Percentiles rank a stretch among this genome's conserved stretches.
These are phyloP conservation scores for Sphagnum magellanicum DNA, from an alignment of 228 moss, liverwort and hornwort genomes.

Conservation along the genomic window DNA sequence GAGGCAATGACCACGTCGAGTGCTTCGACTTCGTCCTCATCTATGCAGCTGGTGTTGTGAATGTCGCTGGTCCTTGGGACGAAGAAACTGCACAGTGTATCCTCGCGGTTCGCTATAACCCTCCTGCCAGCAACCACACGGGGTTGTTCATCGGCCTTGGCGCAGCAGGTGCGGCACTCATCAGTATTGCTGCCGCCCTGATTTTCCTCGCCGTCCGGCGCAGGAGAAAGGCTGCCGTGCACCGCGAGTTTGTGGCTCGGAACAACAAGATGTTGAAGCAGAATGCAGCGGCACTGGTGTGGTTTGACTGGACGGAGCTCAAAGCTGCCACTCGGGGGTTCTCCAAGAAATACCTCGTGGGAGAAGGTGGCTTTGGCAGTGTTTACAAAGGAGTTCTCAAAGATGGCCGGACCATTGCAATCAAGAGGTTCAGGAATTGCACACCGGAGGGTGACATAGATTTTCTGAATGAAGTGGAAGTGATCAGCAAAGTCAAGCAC, in stretches of 20 bases:
- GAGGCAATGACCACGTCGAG: slow-evolving; percentile 1
- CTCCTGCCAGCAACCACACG: background rate
- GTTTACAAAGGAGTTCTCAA: slow-evolving; percentile 16
- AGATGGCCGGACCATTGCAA: slow-evolving; percentile 22
- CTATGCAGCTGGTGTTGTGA: slow-evolving; percentile 27
- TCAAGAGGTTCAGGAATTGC: slow-evolving; percentile 24
- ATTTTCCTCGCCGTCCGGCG: slow-evolving; percentile 12
- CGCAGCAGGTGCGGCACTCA: slow-evolving; percentile 11
- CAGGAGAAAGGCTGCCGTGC: slow-evolving; percentile 20
- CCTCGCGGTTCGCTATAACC: slow-evolving; percentile 9
- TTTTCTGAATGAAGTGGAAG: slow-evolving; percentile 38
- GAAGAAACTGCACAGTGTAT: slow-evolving; percentile 26
- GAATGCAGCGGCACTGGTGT: slow-evolving; percentile 20
- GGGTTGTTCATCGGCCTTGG: slow-evolving; percentile 22
- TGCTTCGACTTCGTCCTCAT: slow-evolving; percentile 30
- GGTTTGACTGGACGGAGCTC: slow-evolving; percentile 27
- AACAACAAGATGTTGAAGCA: slow-evolving; percentile 31
- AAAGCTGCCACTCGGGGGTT: slow-evolving; percentile 35
- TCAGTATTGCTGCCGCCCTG: slow-evolving; percentile 15
- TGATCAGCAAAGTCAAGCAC: slow-evolving; percentile 35
- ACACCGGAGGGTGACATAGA: slow-evolving; percentile 25
- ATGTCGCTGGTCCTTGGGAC: slow-evolving; percentile 29
- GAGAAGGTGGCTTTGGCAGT: slow-evolving; percentile 20
- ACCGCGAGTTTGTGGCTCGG: slow-evolving; percentile 20
- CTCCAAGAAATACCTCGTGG: slow-evolving; percentile 15